phyloP scores from a whole-genome alignment of 371 early-diverging fungal genomes.

The Mucor irregularis region DNA sequence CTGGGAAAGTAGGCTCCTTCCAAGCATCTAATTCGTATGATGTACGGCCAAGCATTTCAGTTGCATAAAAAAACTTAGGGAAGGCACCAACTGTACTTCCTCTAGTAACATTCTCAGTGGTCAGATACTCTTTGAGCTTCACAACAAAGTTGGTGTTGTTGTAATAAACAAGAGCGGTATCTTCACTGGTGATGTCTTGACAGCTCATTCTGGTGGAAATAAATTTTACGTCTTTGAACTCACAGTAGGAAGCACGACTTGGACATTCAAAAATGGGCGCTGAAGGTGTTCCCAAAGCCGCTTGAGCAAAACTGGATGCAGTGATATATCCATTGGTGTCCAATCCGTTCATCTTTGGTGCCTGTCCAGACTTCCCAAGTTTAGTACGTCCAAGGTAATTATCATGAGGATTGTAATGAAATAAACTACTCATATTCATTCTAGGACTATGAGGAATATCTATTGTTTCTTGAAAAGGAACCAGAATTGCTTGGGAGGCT shows the following conservation, averaged over 20 bases:
- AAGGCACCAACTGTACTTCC: neutral
- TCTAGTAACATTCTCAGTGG: neutral
- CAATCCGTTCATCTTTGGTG: constrained; percentile 11
- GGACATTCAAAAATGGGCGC: constrained; percentile 7
- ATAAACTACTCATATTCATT: neutral
- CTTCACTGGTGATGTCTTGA: neutral
- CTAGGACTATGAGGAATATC: too few relatives aligned
- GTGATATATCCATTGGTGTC: constrained; percentile 3
- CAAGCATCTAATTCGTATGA: constrained; percentile 17
- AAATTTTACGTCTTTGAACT: constrained; percentile 1
- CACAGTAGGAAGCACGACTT: neutral
- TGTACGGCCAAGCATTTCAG: constrained; percentile 26
- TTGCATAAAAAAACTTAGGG: constrained; percentile 22
- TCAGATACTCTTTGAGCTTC: constrained; percentile 3
- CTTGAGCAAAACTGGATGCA: constrained; percentile 10
- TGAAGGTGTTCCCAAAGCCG: neutral
- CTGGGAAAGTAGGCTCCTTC: constrained; percentile 3
- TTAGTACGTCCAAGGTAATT: neutral
- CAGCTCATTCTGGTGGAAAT: constrained; percentile 13
- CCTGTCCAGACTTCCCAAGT: neutral
- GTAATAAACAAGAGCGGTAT: constrained; percentile 13
- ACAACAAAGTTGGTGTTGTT: neutral
- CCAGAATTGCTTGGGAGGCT: constrained; percentile 20
- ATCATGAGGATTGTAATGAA: neutral
- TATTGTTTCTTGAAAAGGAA: neutral